Evolutionary conservation across 345 rosid genomes (phyloP).

Genomic region (Luvunga scandens): DNA sequence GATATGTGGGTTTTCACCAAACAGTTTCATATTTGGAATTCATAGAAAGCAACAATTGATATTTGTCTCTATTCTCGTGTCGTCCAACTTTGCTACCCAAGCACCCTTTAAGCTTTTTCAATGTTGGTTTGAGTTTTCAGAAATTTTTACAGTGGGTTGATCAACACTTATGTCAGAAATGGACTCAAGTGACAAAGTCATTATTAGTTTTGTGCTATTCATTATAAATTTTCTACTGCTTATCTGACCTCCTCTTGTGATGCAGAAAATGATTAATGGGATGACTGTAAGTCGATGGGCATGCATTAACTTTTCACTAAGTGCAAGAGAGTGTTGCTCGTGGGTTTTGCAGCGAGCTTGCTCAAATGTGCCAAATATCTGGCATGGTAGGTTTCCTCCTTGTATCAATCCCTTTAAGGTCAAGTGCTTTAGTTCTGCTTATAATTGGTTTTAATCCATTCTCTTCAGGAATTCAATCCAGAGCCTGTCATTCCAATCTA

Average conservation of each 20-base stretch:
- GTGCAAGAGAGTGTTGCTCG: constrained; percentile 88
- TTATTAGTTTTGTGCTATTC: neutral
- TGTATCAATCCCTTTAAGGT: neutral
- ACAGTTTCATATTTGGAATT: neutral
- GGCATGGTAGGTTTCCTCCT: constrained; percentile 73
- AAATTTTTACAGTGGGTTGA: neutral
- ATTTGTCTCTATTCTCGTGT: neutral
- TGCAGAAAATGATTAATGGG: constrained; percentile 96
- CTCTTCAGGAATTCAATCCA: constrained; percentile 73
- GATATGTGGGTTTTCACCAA: neutral
- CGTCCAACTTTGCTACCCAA: neutral
- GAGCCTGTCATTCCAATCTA: constrained; percentile 92
- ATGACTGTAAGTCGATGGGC: constrained; percentile 97
- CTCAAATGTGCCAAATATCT: constrained; percentile 98
- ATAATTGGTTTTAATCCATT: neutral
- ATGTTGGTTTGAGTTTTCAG: neutral
- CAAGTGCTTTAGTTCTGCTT: constrained; percentile 1
- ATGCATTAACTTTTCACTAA: constrained; percentile 92
- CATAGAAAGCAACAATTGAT: neutral
- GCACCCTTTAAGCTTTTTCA: neutral
- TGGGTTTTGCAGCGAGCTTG: constrained; percentile 89
- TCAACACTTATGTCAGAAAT: neutral
- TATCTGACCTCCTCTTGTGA: constrained; percentile 2
- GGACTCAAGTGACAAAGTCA: neutral
- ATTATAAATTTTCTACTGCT: constrained; percentile 8